Percentiles rank a stretch among this genome's conserved stretches.
Evolutionary conservation across 2,329 filamentous ascomycete species (phyloP).

Genomic region (Cladosporium sp.): DNA sequence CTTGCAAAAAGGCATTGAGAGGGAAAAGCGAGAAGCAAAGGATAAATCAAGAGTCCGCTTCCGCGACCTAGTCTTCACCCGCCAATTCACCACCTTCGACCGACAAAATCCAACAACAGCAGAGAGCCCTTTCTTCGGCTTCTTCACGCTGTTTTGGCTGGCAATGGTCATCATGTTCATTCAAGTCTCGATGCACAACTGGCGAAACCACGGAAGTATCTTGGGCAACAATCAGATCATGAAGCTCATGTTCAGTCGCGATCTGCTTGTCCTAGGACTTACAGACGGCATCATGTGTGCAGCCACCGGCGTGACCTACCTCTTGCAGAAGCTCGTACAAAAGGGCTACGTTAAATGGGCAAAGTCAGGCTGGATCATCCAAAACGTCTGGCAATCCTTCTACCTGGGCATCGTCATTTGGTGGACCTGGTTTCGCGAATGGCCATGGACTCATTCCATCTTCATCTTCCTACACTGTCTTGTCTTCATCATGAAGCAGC

Average conservation of each 20-base stretch:
- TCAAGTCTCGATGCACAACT: conserved; percentile 64
- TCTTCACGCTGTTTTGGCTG: conserved; percentile 76
- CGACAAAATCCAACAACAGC: conserved; percentile 60
- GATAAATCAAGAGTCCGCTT: conserved; percentile 37
- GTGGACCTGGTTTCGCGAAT: conserved; percentile 65
- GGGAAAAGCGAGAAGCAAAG: conserved; percentile 33
- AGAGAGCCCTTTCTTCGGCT: conserved; percentile 70
- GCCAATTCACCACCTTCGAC: conserved; percentile 70
- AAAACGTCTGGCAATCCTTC: conserved; percentile 66
- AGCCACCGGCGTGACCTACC: conserved; percentile 59
- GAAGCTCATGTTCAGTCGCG: conserved; percentile 59
- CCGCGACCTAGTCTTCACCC: conserved; percentile 63
- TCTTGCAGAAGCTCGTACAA: conserved; percentile 58
- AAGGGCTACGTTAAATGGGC: conserved; percentile 64
- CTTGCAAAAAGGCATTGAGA: conserved; percentile 39
- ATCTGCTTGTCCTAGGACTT: conserved; percentile 47
- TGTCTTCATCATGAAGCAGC: conserved; percentile 79
- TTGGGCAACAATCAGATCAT: conserved; percentile 69
- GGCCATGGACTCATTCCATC: conserved; percentile 79
- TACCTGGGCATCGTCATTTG: conserved; percentile 60
- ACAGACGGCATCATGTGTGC: conserved; percentile 68
- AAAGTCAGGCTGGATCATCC: conserved; percentile 64
- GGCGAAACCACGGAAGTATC: conserved; percentile 61
- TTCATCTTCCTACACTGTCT: conserved; percentile 71
- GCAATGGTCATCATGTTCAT: conserved; percentile 61